These are phyloP conservation scores for Calonectria pauciramosa DNA, from an alignment of 2,329 filamentous ascomycete species.

Conservation along the genomic window DNA sequence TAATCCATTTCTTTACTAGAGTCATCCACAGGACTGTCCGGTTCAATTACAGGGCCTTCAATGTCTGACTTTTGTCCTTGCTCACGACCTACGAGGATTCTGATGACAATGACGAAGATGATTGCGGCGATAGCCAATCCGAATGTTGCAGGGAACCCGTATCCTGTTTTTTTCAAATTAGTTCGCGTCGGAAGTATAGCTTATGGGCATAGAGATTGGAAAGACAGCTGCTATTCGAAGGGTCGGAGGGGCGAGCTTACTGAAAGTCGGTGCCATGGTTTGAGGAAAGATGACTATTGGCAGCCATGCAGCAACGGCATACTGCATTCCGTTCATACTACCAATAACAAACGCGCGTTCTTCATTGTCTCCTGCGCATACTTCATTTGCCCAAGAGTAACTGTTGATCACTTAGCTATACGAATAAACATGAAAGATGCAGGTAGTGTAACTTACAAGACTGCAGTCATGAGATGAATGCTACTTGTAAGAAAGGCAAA, in stretches of 20 bases:
- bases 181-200: neutral
- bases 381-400: neutral
- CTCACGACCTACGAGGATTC: neutral
- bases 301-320: neutral
- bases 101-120: neutral
- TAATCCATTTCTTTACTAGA: neutral
- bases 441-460: neutral
- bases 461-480: neutral
- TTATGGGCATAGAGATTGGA: neutral
- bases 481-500: neutral
- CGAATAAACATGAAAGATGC: no score
- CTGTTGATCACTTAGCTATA: neutral
- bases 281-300: neutral
- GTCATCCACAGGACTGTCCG: neutral
- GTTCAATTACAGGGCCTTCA: neutral
- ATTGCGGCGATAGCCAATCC: neutral
- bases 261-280: neutral
- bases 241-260: neutral
- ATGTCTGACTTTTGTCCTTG: neutral
- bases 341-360: neutral
- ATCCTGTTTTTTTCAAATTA: neutral
- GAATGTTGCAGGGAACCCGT: neutral
- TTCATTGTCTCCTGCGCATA: neutral
- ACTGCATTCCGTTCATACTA: conserved; percentile 5
- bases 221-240: no score